Conservation (phyloP, 306 rosid genomes). For the barrel medic (Medicago truncatula) region DNA sequence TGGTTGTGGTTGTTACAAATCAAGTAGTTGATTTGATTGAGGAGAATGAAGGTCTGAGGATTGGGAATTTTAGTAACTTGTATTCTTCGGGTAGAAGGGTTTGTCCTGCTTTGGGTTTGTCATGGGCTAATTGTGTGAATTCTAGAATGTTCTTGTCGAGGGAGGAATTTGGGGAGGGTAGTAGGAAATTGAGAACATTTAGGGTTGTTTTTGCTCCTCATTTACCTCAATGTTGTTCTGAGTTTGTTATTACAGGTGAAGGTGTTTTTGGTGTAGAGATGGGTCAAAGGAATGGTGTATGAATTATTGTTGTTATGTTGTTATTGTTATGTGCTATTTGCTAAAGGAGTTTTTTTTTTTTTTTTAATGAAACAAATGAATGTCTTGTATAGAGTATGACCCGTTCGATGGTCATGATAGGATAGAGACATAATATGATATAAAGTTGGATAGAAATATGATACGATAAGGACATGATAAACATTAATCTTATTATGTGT, state of each 20-base stretch:
- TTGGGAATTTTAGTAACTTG: constrained; percentile 64
- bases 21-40: constrained; percentile 82
- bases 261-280: constrained; percentile 40
- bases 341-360: neutral
- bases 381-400: no score
- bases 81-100: constrained; percentile 73
- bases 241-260: constrained; percentile 30
- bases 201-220: constrained; percentile 84
- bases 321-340: neutral
- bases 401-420: no score
- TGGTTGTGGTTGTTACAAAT: constrained; percentile 82
- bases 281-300: neutral
- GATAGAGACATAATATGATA: no score
- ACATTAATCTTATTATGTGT: no score
- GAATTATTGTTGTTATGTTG: neutral
- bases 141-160: constrained; percentile 77
- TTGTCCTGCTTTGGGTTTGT: constrained; percentile 80
- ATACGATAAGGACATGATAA: no score
- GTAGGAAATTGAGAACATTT: constrained; percentile 51
- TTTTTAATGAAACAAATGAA: no score
- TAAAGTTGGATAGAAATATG: no score
- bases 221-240: constrained; percentile 59
- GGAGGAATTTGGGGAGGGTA: constrained; percentile 11
- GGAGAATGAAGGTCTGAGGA: constrained; percentile 50
- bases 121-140: constrained; percentile 90